Base-by-base conservation (phyloP, 257 asterid genomes). In the Penstemon eatonii region DNA sequence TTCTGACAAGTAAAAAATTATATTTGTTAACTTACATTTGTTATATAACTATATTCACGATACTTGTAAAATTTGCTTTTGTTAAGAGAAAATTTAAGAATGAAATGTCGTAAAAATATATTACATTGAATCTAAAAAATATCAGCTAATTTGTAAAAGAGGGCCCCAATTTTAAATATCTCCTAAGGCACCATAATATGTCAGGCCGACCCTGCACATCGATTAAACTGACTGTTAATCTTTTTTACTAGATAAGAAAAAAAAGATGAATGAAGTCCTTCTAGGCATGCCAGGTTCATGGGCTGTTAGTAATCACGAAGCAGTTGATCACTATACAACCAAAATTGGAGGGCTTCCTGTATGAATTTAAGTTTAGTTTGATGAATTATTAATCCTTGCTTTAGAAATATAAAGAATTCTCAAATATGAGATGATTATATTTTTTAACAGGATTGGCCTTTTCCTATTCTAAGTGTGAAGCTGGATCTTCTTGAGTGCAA, bases 321-420 rank as follows among this genome's bases (percentile, higher is more conserved):
- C 79, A 70, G 92, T 97, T 72, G 99, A 93, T 78, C 86, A 87
- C 63, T 90, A 90, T 70, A 87, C 96, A 6, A 81, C 90, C 38
- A 93, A 93, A 84, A 79, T 93, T 5, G 99, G 99, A 65, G 99
- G 99, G 56, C 50, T 85, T 71, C 92, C 97, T 44, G 99, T 93
- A 82, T 73, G 92, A 36, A 51, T 36, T 71, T 73, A 33, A 10
- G 67, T 66, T 52, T 67, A 47, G 62, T 56, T 65, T 70, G 49
- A 33, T 11, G 58, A 39, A 53, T 54, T 15, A 25, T 25, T 53
- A 10, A 25, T 49, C 59, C 40, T 38, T 42, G 3, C 50, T 60
- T 38, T 36, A 4, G 7, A 1, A 4, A 50, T 53, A 39, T 69
- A 47, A 33, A 38, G 60, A 33, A 6, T 53, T 51, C 44, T 73